A percentile compares a stretch with the other conserved stretches of the same genome.
Conservation (phyloP, 2,329 filamentous ascomycete genomes). For the Diplocarpon mali region DNA sequence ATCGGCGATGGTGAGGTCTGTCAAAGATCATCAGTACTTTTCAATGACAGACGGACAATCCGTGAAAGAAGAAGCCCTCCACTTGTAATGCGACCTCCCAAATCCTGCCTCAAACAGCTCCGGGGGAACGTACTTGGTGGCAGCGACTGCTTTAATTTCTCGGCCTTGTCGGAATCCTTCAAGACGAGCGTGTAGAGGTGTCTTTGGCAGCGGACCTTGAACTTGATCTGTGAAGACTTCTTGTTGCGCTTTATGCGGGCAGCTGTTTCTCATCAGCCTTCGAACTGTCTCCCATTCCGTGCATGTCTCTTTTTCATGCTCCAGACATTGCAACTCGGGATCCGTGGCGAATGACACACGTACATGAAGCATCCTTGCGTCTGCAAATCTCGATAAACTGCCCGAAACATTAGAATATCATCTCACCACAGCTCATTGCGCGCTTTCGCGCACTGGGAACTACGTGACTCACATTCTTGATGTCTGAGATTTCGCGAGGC, state of each 20-base stretch:
- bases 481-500: constrained; percentile 96
- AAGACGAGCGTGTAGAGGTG: constrained; percentile 97
- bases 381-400: constrained; percentile 99
- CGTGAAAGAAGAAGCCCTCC: not conserved
- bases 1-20: constrained; percentile 48
- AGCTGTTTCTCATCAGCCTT: constrained; percentile 37
- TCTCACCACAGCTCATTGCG: not conserved
- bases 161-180: constrained; percentile 98
- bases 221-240: constrained; percentile 89
- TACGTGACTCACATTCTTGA: constrained; percentile 61
- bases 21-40: constrained; percentile 10
- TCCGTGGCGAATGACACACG: constrained; percentile 33
- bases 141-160: constrained; percentile 99
- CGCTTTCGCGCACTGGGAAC: constrained; percentile 1
- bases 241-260: constrained; percentile 95
- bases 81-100: not conserved
- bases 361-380: constrained; percentile 99
- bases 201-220: constrained; percentile 98
- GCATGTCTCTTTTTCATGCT: not conserved
- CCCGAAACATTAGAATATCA: constrained; percentile 4
- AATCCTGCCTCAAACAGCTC: not conserved
- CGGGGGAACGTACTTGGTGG: constrained; percentile 70
- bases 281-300: not conserved
- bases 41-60: not conserved
- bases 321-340: no score